A percentile compares a stretch with the other conserved stretches of the same genome.
These are phyloP conservation scores for Colletotrichum sp. DNA, from an alignment of 2,329 filamentous ascomycete genomes.

Conservation along the genomic window DNA sequence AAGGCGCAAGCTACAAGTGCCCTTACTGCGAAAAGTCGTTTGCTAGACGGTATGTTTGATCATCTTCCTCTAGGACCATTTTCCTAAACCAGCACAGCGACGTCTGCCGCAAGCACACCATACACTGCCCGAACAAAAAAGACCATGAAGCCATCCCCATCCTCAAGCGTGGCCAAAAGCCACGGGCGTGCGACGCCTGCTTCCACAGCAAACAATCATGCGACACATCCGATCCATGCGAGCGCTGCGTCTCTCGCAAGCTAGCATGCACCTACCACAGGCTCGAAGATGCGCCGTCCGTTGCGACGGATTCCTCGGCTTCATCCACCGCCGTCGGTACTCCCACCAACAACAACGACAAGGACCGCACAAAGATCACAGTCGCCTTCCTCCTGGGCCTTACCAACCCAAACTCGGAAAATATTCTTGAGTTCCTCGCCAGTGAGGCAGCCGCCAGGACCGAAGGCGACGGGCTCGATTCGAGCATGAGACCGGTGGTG, in stretches of 20 bases:
- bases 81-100: constrained; percentile 8
- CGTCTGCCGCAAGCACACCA: constrained; percentile 30
- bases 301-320: neutral
- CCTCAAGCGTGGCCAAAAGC: constrained; percentile 29
- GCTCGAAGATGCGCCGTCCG: neutral
- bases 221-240: constrained; percentile 27
- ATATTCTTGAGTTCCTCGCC: constrained; percentile 25
- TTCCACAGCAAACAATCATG: constrained; percentile 31
- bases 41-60: constrained; percentile 19
- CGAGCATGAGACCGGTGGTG: neutral
- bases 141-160: constrained; percentile 17
- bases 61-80: neutral
- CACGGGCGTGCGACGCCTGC: constrained; percentile 30
- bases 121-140: constrained; percentile 23
- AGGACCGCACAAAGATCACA: constrained; percentile 22
- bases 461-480: constrained; percentile 5
- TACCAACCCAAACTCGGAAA: constrained; percentile 27
- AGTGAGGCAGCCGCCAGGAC: constrained; percentile 13
- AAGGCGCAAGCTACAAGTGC: constrained; percentile 18
- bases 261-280: constrained; percentile 24
- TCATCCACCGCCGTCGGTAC: neutral
- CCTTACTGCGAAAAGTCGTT: constrained; percentile 24
- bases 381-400: constrained; percentile 28
- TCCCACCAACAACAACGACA: neutral
- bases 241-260: constrained; percentile 25